Conservation (phyloP, 2,329 filamentous ascomycete genomes). For the Beauveria sp. region DNA sequence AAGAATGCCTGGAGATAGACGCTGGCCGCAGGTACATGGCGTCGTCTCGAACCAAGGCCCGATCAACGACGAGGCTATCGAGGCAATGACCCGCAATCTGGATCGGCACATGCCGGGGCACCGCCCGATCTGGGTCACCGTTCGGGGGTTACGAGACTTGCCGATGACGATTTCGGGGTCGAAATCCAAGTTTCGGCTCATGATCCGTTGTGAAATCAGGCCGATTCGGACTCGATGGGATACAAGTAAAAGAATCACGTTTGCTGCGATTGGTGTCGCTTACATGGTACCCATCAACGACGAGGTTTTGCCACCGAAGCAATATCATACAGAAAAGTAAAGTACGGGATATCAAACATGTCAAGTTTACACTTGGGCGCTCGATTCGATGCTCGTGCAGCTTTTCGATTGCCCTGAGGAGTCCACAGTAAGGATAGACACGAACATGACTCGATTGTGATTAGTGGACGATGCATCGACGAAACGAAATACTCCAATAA, state of each 20-base stretch:
- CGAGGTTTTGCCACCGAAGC: not conserved
- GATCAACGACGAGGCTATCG: not conserved
- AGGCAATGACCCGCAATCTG: not conserved
- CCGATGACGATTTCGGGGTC: not conserved
- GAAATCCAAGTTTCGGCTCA: not conserved
- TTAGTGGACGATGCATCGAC: too few species aligned
- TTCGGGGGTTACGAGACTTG: not conserved
- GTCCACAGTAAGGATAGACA: too few species aligned
- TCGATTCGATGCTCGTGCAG: too few species aligned
- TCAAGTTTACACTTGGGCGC: too few species aligned
- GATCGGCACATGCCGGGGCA: not conserved
- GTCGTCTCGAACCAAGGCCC: not conserved
- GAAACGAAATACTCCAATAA: too few species aligned
- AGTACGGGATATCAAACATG: too few species aligned
- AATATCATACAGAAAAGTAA: too few species aligned
- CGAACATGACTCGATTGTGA: too few species aligned
- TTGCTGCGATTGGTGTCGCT: not conserved
- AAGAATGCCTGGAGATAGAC: not conserved
- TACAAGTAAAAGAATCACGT: not conserved
- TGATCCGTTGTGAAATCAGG: not conserved
- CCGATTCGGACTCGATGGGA: not conserved
- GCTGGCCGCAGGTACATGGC: not conserved
- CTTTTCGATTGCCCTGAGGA: too few species aligned
- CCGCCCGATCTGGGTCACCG: not conserved
- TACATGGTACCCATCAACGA: not conserved